Evolutionary conservation across 1,284 basidiomycete species (phyloP).

Genomic region (Trichosporon faecale): DNA sequence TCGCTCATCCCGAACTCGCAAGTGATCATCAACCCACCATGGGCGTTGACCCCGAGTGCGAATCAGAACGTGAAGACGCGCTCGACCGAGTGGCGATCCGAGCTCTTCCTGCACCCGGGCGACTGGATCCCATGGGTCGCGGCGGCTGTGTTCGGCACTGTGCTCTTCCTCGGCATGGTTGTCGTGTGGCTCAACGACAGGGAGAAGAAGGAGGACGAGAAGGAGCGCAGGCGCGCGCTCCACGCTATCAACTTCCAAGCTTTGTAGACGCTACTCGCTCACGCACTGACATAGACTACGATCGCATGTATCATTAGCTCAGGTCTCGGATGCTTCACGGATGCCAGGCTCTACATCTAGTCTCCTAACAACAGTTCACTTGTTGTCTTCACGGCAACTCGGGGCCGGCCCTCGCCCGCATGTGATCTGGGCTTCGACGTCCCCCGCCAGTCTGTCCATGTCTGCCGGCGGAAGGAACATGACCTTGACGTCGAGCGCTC

Average conservation of each 20-base stretch:
- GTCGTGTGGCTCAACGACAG: slow-evolving; percentile 84
- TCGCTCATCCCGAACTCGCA: slow-evolving; percentile 97
- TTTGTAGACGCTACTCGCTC: slow-evolving; percentile 54
- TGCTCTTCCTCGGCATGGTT: slow-evolving; percentile 70
- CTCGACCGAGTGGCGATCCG: slow-evolving; percentile 69
- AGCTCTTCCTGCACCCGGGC: slow-evolving; percentile 88
- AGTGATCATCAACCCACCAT: slow-evolving; percentile 84
- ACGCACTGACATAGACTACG: background rate
- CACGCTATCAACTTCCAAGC: slow-evolving; percentile 98
- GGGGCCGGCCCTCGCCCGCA: too few species aligned
- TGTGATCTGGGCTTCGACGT: too few species aligned
- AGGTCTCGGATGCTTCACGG: background rate
- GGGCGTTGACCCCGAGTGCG: slow-evolving; percentile 11
- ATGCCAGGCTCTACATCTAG: too few species aligned
- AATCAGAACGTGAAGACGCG: slow-evolving; percentile 24
- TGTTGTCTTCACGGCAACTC: too few species aligned
- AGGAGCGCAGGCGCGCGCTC: slow-evolving; percentile 77
- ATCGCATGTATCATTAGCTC: slow-evolving; percentile 6
- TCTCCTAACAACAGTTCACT: too few species aligned
- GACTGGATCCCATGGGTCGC: slow-evolving; percentile 98
- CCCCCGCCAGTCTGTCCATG: too few species aligned
- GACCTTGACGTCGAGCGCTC: too few species aligned
- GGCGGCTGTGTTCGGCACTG: slow-evolving; percentile 72
- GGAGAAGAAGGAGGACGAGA: slow-evolving; percentile 93
- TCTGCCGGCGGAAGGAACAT: too few species aligned